These are phyloP conservation scores for Prunus mongolica DNA, from an alignment of 306 rosid species.

Conservation along the genomic window DNA sequence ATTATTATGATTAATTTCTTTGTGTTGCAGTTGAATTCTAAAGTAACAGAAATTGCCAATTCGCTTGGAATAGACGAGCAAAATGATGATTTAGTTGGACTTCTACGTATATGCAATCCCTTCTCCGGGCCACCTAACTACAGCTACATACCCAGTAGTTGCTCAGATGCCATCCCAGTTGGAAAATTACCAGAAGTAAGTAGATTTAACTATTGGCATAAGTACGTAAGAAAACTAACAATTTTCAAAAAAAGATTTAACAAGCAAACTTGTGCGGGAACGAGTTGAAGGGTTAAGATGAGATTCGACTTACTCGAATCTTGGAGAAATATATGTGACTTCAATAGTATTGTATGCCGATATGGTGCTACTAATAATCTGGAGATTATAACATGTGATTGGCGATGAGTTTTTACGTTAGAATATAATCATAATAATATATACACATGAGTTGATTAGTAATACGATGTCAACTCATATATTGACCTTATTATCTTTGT, in stretches of 20 bases:
- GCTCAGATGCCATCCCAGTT: constrained; percentile 35
- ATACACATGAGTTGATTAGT: not conserved
- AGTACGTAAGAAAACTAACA: too few relatives aligned
- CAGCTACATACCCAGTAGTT: constrained; percentile 43
- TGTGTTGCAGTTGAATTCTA: constrained; percentile 52
- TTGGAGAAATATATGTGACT: too few relatives aligned
- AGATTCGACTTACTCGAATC: too few relatives aligned
- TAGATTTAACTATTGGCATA: not conserved
- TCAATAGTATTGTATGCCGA: too few relatives aligned
- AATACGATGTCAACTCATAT: not conserved
- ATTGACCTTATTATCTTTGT: not conserved
- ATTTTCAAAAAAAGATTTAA: too few relatives aligned
- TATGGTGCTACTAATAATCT: too few relatives aligned
- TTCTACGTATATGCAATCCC: constrained; percentile 55
- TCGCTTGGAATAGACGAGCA: constrained; percentile 36
- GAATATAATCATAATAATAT: too few relatives aligned
- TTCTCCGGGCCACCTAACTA: constrained; percentile 49
- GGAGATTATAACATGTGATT: too few relatives aligned
- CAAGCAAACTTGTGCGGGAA: too few relatives aligned
- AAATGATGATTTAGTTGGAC: constrained; percentile 25
- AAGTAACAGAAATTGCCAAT: constrained; percentile 35
- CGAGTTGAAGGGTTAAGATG: too few relatives aligned
- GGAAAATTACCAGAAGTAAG: constrained; percentile 52
- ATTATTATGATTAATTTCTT: not conserved
- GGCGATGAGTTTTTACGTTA: too few relatives aligned